These are phyloP conservation scores for Hordeum pubiflorum DNA, from an alignment of 202 grass and related monocot species.

Conservation along the genomic window DNA sequence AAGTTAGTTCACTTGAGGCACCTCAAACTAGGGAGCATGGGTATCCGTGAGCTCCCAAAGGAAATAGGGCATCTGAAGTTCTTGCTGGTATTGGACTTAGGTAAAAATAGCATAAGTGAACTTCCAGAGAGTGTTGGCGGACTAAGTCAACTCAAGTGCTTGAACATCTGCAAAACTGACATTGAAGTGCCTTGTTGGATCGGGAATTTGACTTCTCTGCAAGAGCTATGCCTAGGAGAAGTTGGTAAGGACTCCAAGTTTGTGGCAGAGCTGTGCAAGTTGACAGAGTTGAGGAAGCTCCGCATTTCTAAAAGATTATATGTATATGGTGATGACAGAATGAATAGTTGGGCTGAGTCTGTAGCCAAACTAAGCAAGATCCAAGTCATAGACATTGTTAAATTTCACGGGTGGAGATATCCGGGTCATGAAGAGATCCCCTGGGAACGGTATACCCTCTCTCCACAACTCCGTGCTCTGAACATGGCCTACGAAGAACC, in stretches of 20 bases:
- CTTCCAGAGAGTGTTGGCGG: too few species aligned
- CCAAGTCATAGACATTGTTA: not conserved
- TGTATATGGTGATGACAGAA: too few species aligned
- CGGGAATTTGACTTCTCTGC: not conserved
- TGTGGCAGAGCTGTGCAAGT: not conserved
- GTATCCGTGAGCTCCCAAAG: not conserved
- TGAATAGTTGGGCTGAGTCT: not conserved
- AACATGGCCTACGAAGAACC: too few species aligned
- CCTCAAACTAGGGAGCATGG: not conserved
- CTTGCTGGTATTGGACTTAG: too few species aligned
- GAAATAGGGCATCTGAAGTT: not conserved
- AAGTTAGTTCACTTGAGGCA: not conserved
- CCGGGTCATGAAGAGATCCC: fast-evolving
- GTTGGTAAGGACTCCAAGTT: not conserved
- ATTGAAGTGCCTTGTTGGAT: not conserved
- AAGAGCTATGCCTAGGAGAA: not conserved
- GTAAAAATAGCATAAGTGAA: too few species aligned
- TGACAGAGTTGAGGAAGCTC: not conserved
- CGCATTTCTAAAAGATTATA: not conserved
- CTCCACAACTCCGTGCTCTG: too few species aligned
- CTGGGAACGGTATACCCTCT: too few species aligned
- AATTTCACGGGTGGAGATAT: too few species aligned
- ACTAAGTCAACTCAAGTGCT: too few species aligned
- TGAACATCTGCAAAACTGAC: too few species aligned
- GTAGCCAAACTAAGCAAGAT: not conserved